A percentile compares a stretch with the other conserved stretches of the same genome.
These are phyloP conservation scores for Wickerhamiella siamensis DNA, from an alignment of 805 yeast species.

Conservation along the genomic window DNA sequence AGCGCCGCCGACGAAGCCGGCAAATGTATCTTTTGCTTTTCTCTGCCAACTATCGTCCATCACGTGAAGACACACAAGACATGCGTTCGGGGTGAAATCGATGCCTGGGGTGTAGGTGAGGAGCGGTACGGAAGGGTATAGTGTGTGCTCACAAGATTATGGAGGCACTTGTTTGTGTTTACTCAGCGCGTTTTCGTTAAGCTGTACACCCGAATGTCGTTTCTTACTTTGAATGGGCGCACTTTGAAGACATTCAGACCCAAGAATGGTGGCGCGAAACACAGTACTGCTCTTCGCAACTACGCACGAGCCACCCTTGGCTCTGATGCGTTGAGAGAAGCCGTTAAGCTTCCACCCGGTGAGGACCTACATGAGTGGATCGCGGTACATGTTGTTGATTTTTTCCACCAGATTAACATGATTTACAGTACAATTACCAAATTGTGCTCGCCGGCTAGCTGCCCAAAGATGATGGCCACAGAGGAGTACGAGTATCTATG, in stretches of 20 bases:
- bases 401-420: slow-evolving; percentile 93
- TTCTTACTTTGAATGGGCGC: slow-evolving; percentile 13
- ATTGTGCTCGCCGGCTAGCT: slow-evolving; percentile 86
- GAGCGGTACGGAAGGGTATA: too few species aligned
- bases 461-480: slow-evolving; percentile 97
- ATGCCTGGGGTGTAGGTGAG: too few species aligned
- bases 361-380: slow-evolving; percentile 90
- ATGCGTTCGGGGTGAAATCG: too few species aligned
- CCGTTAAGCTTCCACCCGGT: slow-evolving; percentile 84
- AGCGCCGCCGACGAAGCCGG: slow-evolving; percentile 43
- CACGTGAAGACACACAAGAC: slow-evolving; percentile 3
- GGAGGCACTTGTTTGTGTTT: background rate
- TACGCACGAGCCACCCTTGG: slow-evolving; percentile 95
- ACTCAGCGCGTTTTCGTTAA: too few species aligned
- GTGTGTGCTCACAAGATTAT: background rate
- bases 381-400: slow-evolving; percentile 95
- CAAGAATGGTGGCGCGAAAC: slow-evolving; percentile 20
- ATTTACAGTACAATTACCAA: slow-evolving; percentile 89
- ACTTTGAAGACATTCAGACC: slow-evolving; percentile 27
- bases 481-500: slow-evolving; percentile 93
- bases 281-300: slow-evolving; percentile 39
- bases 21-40: slow-evolving; percentile 38
- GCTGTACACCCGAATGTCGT: slow-evolving; percentile 17
- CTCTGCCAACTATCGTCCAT: slow-evolving; percentile 21
- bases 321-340: slow-evolving; percentile 78